These are phyloP conservation scores for Mentha longifolia DNA, from an alignment of 257 asterid genomes.

Conservation along the genomic window DNA sequence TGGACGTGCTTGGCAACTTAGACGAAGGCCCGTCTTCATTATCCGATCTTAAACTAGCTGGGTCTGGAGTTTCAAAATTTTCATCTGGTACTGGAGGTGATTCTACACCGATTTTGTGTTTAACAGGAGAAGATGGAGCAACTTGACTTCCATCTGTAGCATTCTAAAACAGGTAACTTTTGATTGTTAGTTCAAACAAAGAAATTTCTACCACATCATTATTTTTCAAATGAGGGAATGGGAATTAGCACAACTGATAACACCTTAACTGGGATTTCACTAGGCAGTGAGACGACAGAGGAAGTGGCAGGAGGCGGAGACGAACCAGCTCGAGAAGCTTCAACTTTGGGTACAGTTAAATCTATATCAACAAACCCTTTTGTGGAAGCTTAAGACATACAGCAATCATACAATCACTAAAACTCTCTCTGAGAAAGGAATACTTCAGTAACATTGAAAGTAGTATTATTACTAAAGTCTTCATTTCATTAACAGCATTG, in stretches of 20 bases:
- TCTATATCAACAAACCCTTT: conserved; percentile 35
- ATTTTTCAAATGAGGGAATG: conserved; percentile 22
- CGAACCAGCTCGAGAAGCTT: conserved; percentile 44
- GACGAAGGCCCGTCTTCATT: conserved; percentile 37
- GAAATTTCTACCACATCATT: conserved; percentile 13
- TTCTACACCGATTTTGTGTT: conserved; percentile 32
- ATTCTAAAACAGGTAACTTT: conserved; percentile 66
- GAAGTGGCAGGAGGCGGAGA: conserved; percentile 39
- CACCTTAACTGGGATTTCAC: conserved; percentile 66
- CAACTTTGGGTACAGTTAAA: conserved; percentile 40
- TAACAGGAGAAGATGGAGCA: conserved; percentile 47
- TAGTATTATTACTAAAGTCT: not conserved
- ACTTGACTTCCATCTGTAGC: conserved; percentile 55
- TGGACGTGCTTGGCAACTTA: conserved; percentile 31
- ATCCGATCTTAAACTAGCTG: conserved; percentile 29
- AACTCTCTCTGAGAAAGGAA: conserved; percentile 28
- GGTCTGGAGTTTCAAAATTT: conserved; percentile 31
- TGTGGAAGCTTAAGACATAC: conserved; percentile 49
- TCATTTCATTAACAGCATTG: conserved; percentile 15
- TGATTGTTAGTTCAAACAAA: conserved; percentile 49
- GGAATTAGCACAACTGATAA: conserved; percentile 40
- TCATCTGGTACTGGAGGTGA: conserved; percentile 18
- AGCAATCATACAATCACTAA: conserved; percentile 36
- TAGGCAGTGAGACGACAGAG: conserved; percentile 31
- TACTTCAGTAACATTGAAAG: conserved; percentile 12